Base-by-base conservation (phyloP, 257 asterid genomes). In the Salvia hispanica region DNA sequence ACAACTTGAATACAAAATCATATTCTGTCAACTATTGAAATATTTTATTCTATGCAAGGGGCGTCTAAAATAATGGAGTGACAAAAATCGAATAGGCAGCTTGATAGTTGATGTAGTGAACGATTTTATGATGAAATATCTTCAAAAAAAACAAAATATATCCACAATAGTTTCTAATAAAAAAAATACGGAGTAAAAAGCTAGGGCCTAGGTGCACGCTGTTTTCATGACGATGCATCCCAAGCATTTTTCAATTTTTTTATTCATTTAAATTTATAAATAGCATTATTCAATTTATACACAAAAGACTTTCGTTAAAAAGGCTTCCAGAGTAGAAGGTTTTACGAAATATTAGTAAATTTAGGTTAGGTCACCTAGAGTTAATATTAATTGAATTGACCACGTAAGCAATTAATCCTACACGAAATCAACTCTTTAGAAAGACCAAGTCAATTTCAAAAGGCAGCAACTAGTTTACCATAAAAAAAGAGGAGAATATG, bases 351-450 rank as follows among this genome's bases (percentile, higher is more conserved):
- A 25, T 25, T 25, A 25, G 31, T 25, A 25, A 25, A 25, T 25
- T 25, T 25, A 8, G 45, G 69, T 31, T 64, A 70, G 76, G 76
- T 75, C 12, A 63, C 47, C 76, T 51, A 51, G 18, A 58, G 61
- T 59, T 59, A 59, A 40, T 50, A 34, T 34, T 28, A 61, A 71
- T 42, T 58, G 31, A 64, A 53, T 13, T 45, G 48, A 56, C 69
- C 70, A 56, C 11, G 40, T 50, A 48, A 12, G n/a, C n/a, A 0
- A 39, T 14, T 69, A 39, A 34, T 50, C 59, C 40, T 5, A 37
- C 2, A 55, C 43, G 4, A 56, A 21, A 33, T 44, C 12, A 59
- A 67, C 48, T 59, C 31, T 25, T 25, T 25, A 25, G 31, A 25
- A 25, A 25, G 50, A 69, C 42, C 2, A 42, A 60, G 62, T 71